Percentiles rank a stretch among this genome's conserved stretches.
Conservation (phyloP, 78 protist species). For the Bigelowiella natans region DNA sequence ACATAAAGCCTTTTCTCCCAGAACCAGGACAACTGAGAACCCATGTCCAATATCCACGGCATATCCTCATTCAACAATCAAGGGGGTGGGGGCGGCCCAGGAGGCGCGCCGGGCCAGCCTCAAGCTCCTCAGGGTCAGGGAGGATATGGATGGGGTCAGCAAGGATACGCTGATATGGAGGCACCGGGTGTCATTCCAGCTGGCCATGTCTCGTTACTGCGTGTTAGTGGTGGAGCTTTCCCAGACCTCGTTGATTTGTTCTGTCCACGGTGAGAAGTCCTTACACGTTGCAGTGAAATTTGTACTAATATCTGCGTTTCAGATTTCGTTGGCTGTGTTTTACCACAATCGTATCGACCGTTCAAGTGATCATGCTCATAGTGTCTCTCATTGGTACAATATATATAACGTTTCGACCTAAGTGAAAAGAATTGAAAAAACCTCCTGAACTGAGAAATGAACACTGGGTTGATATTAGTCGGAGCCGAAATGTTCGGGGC, state of each 20-base stretch:
- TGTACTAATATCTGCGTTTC: background rate
- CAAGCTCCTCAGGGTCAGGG: background rate
- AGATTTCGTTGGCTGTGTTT: background rate
- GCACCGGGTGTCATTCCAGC: background rate
- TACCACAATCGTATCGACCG: background rate
- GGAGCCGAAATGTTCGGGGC: background rate
- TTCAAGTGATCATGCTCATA: background rate
- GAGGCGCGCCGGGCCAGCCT: too few relatives aligned
- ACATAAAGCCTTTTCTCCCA: too few relatives aligned
- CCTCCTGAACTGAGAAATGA: too few relatives aligned
- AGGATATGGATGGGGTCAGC: background rate
- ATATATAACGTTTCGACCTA: too few relatives aligned
- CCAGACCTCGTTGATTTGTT: background rate
- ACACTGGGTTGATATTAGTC: too few relatives aligned
- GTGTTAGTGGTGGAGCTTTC: background rate
- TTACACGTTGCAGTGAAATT: background rate
- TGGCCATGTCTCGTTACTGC: background rate
- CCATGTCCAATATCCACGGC: background rate
- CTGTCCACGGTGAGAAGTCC: background rate
- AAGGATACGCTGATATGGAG: background rate
- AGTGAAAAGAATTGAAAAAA: too few relatives aligned
- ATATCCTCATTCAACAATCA: background rate
- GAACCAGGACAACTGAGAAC: too few relatives aligned
- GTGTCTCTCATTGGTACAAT: background rate
- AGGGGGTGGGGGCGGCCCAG: background rate